phyloP scores from a whole-genome alignment of 495 filamentous ascomycete species.

The Haplographium delicatum region DNA sequence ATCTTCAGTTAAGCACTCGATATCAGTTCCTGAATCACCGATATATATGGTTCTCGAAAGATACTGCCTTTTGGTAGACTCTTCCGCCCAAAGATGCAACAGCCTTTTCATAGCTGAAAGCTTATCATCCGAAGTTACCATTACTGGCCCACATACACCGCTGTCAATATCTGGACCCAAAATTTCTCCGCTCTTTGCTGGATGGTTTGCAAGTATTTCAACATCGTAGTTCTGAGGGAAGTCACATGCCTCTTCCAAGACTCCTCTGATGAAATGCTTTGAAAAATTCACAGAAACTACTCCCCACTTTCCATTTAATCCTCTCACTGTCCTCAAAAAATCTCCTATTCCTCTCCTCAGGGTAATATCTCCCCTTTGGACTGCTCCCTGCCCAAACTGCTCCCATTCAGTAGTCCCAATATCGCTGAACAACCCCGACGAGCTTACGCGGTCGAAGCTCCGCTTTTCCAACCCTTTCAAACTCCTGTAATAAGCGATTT shows the following conservation, averaged over 20 bases:
- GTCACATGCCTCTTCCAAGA: constrained; percentile 4
- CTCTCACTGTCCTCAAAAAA: constrained; percentile 5
- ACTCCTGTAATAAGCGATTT: constrained; percentile 14
- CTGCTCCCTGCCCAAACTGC: constrained; percentile 7
- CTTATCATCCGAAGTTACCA: constrained; percentile 20
- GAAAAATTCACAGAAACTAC: constrained; percentile 22
- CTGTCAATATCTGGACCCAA: constrained; percentile 1
- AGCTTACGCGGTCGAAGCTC: constrained; percentile 20
- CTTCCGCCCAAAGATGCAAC: constrained; percentile 1
- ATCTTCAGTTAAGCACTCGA: constrained; percentile 17
- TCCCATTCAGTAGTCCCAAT: constrained; percentile 12
- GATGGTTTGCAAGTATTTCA: constrained; percentile 14
- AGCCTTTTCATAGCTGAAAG: constrained; percentile 7
- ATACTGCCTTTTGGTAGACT: neutral
- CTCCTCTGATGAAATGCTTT: constrained; percentile 16
- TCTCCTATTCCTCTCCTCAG: constrained; percentile 15
- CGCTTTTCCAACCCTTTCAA: constrained; percentile 7
- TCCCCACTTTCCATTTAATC: constrained; percentile 2
- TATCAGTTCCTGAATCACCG: constrained; percentile 24
- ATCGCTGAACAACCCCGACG: constrained; percentile 13
- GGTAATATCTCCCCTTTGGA: constrained; percentile 8
- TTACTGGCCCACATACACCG: neutral
- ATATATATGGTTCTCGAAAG: constrained; percentile 14
- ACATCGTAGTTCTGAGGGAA: neutral
- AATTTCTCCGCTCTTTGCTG: constrained; percentile 12